These are phyloP conservation scores for Polytolypa hystricis DNA, from an alignment of 2,329 filamentous ascomycete species.

Conservation along the genomic window DNA sequence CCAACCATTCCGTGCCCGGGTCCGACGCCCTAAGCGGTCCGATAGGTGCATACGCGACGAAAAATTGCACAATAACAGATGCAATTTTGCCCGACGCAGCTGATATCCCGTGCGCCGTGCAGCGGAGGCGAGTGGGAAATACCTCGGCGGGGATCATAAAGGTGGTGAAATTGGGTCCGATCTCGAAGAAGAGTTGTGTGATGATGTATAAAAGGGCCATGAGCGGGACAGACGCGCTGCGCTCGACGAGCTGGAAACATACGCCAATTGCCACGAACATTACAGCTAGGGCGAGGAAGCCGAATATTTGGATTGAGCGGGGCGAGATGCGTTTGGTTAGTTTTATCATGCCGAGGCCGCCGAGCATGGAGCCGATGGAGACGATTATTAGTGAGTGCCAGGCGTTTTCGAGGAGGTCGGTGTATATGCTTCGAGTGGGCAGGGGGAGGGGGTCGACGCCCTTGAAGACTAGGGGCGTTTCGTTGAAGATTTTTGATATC, in stretches of 20 bases:
- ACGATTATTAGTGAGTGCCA: constrained; percentile 13
- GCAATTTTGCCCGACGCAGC: too few relatives aligned
- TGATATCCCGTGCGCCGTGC: too few relatives aligned
- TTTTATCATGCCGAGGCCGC: constrained; percentile 11
- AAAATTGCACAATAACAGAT: too few relatives aligned
- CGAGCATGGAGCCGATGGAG: constrained; percentile 11
- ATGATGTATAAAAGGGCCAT: too few relatives aligned
- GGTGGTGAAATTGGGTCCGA: background rate
- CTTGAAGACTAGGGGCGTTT: constrained; percentile 4
- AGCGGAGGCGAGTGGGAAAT: too few relatives aligned
- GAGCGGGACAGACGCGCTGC: too few relatives aligned
- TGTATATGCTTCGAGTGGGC: constrained; percentile 8
- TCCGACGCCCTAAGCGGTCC: too few relatives aligned
- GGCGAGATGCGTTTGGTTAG: constrained; percentile 11
- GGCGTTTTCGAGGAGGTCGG: constrained; percentile 7
- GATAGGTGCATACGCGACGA: too few relatives aligned
- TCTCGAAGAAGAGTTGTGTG: background rate
- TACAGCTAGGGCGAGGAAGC: too few relatives aligned
- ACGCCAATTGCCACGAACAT: too few relatives aligned
- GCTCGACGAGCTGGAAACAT: too few relatives aligned
- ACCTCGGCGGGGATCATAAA: background rate
- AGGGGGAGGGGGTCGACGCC: background rate
- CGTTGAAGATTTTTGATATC: constrained; percentile 10
- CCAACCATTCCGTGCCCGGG: constrained; percentile 6
- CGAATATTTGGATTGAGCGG: too few relatives aligned